Evolutionary conservation across 2,329 filamentous ascomycete species (phyloP).

Genomic region (Arthrobotrys iridis): DNA sequence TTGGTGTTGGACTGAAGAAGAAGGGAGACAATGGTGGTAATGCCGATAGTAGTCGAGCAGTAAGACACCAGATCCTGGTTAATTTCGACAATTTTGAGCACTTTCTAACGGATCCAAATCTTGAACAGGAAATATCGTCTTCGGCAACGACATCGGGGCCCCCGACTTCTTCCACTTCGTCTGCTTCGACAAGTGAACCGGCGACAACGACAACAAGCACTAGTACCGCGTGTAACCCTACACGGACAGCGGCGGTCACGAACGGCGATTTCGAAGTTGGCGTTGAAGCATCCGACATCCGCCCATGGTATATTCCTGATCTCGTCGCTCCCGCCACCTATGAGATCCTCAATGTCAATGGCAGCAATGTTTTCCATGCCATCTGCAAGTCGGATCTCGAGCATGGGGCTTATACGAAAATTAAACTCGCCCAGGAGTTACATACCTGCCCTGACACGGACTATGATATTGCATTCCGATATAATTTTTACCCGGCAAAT

Average conservation of each 20-base stretch:
- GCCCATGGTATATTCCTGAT: conserved; percentile 35
- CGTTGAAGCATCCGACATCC: conserved; percentile 13
- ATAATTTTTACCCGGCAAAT: conserved; percentile 21
- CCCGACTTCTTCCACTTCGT: background rate
- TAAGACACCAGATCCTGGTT: conserved; percentile 9
- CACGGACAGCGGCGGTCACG: conserved; percentile 6
- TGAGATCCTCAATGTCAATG: conserved; percentile 18
- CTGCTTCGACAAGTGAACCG: background rate
- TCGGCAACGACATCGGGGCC: background rate
- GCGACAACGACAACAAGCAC: background rate
- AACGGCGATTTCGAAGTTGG: conserved; percentile 26
- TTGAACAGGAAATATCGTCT: conserved; percentile 9
- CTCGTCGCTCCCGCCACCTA: conserved; percentile 30
- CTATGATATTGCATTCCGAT: conserved; percentile 17
- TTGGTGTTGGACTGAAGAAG: conserved; percentile 29
- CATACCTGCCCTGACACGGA: conserved; percentile 2
- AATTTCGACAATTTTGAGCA: too few species aligned
- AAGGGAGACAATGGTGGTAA: background rate
- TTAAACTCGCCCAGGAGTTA: conserved; percentile 37
- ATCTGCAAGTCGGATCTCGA: conserved; percentile 21
- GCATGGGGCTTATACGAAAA: conserved; percentile 34
- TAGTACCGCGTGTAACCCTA: conserved; percentile 1
- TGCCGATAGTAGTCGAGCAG: background rate
- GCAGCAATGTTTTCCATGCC: conserved; percentile 18
- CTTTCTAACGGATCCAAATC: too few species aligned